Percentiles rank a stretch among this genome's conserved stretches.
These are phyloP conservation scores for Fusarium decemcellulare DNA, from an alignment of 2,329 filamentous ascomycete genomes.

Conservation along the genomic window DNA sequence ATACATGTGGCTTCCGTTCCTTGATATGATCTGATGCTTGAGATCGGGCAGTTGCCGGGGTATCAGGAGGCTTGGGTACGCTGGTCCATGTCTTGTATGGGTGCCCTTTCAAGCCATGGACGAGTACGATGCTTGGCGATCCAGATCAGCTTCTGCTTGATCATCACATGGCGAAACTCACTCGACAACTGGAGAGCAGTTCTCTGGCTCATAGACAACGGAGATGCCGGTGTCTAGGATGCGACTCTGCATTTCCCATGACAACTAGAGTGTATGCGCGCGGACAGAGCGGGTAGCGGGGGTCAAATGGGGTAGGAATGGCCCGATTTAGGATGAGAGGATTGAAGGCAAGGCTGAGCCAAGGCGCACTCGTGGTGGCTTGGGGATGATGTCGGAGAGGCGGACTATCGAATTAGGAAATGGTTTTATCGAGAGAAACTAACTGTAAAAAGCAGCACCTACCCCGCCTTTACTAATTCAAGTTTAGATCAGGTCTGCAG, in stretches of 20 bases:
- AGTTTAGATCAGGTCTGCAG: too few relatives aligned
- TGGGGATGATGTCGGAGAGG: too few relatives aligned
- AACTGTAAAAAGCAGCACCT: too few relatives aligned
- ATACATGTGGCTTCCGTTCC: not conserved
- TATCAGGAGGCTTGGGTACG: too few relatives aligned
- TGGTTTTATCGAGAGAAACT: too few relatives aligned
- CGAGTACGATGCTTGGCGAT: constrained; percentile 18
- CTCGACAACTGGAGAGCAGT: constrained; percentile 10
- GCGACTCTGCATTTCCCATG: not conserved
- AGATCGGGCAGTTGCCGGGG: too few relatives aligned
- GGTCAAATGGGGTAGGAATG: too few relatives aligned
- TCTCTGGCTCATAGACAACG: constrained; percentile 9
- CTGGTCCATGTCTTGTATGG: constrained; percentile 28
- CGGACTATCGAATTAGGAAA: too few relatives aligned
- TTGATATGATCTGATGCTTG: not conserved
- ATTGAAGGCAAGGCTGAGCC: too few relatives aligned
- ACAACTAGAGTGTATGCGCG: not conserved
- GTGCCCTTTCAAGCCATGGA: constrained; percentile 30
- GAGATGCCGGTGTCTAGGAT: constrained; percentile 12
- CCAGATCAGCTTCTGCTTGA: not conserved
- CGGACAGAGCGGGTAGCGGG: not conserved
- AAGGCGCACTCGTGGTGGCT: not conserved
- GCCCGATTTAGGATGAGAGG: too few relatives aligned
- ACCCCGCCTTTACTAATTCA: too few relatives aligned
- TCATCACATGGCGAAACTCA: not conserved